phyloP scores from a whole-genome alignment of 352 stramenopile genomes.

The Phytophthora cryptogea region DNA sequence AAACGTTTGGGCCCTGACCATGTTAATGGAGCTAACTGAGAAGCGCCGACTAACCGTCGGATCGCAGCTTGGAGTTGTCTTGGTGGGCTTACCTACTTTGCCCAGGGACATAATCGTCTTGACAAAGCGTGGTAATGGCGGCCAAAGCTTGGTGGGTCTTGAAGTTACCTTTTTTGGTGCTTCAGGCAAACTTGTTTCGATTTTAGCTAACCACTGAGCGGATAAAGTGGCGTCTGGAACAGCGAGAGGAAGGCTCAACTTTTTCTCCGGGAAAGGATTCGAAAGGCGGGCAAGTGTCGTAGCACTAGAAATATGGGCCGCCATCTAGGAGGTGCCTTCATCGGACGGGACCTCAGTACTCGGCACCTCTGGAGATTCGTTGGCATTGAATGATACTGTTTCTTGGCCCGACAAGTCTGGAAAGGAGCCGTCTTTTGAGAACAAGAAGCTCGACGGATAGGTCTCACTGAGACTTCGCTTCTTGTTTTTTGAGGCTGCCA shows the following conservation, averaged over 20 bases:
- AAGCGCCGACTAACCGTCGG: slow-evolving; percentile 36
- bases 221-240: background rate
- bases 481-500: slow-evolving; percentile 16
- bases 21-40: slow-evolving; percentile 32
- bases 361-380: background rate
- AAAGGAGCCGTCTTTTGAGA: background rate
- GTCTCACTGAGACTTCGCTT: slow-evolving; percentile 33
- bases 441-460: slow-evolving; percentile 14
- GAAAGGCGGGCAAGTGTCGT: no score
- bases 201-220: background rate
- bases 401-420: background rate
- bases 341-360: background rate
- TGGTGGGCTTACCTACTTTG: background rate
- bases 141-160: background rate
- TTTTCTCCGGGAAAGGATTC: background rate
- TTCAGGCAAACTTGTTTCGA: background rate
- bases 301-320: no score
- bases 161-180: background rate
- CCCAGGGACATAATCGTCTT: background rate
- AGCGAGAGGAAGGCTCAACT: slow-evolving; percentile 10
- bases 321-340: no score
- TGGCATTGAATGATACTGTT: background rate
- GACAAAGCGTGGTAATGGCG: background rate
- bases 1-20: slow-evolving; percentile 10
- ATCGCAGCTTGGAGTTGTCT: background rate